Evolutionary conservation across 176 grass and related monocot species (phyloP).

Genomic region (Metroxylon sagu): DNA sequence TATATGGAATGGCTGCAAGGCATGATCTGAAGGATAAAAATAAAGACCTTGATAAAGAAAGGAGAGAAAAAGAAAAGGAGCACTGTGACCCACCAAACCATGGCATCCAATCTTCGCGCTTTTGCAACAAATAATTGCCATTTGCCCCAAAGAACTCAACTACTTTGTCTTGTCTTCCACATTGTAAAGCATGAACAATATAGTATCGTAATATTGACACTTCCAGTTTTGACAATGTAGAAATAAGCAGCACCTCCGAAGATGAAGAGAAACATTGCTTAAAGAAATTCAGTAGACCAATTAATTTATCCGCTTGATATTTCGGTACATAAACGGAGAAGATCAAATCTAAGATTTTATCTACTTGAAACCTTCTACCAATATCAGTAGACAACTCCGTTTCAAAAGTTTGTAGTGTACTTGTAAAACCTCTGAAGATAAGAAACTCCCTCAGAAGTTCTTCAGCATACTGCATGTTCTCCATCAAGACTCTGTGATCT

Average conservation of each 20-base stretch:
- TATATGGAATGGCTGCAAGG: conserved; percentile 86
- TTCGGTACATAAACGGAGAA: conserved; percentile 75
- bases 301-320: conserved; percentile 67
- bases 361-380: conserved; percentile 76
- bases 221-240: conserved; percentile 65
- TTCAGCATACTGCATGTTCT: conserved; percentile 84
- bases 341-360: conserved; percentile 81
- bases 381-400: conserved; percentile 71
- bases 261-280: conserved; percentile 82
- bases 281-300: conserved; percentile 57
- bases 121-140: conserved; percentile 61
- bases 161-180: conserved; percentile 70
- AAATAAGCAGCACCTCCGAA: conserved; percentile 45
- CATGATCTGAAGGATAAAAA: conserved; percentile 21
- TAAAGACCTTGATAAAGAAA: conserved; percentile 18
- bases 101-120: conserved; percentile 69
- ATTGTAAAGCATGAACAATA: conserved; percentile 74
- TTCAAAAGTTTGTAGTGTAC: conserved; percentile 63
- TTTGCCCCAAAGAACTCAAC: conserved; percentile 54
- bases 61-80: conserved; percentile 13
- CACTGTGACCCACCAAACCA: conserved; percentile 71
- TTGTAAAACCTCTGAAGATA: conserved; percentile 81
- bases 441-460: conserved; percentile 82
- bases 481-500: conserved; percentile 38
- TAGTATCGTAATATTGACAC: conserved; percentile 66